Conservation (phyloP, 2,329 filamentous ascomycete species). For the Anthostomella pinea region DNA sequence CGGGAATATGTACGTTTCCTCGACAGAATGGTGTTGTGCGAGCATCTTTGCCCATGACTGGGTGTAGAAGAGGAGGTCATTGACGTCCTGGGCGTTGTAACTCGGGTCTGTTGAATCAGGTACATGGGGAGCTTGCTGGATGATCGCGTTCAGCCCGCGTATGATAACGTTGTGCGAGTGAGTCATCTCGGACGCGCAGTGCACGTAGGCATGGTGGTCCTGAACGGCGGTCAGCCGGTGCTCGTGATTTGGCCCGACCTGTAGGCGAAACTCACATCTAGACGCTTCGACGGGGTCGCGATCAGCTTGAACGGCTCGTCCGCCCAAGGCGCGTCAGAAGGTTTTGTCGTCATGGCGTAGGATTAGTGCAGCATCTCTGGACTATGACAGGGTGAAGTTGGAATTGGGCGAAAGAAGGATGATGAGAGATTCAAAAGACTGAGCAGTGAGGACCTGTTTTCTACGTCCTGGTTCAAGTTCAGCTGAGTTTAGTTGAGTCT, state of each 20-base stretch:
- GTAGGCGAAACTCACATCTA: conserved; percentile 25
- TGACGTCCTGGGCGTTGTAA: conserved; percentile 17
- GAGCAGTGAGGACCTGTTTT: no score
- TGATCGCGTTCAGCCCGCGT: conserved; percentile 32
- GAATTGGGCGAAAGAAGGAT: no score
- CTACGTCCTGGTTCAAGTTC: no score
- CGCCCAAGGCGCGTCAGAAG: conserved; percentile 14
- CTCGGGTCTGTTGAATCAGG: conserved; percentile 9
- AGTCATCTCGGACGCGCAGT: conserved; percentile 22
- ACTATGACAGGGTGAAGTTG: no score
- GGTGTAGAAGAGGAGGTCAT: conserved; percentile 30
- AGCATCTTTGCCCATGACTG: conserved; percentile 33
- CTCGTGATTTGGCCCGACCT: neutral
- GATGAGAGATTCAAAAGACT: no score
- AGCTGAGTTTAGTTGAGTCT: no score
- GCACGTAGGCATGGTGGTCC: conserved; percentile 20
- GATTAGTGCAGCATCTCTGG: no score
- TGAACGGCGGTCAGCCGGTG: neutral
- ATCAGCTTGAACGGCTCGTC: conserved; percentile 14
- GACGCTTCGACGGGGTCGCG: conserved; percentile 30
- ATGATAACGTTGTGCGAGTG: conserved; percentile 23
- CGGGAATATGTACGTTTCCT: conserved; percentile 36
- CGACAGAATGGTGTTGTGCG: conserved; percentile 34
- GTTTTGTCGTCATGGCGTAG: conserved; percentile 12
- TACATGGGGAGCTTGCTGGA: conserved; percentile 31